A percentile compares a stretch with the other conserved stretches of the same genome.
phyloP scores from a whole-genome alignment of 352 stramenopile species.

The Phytophthora sojae region DNA sequence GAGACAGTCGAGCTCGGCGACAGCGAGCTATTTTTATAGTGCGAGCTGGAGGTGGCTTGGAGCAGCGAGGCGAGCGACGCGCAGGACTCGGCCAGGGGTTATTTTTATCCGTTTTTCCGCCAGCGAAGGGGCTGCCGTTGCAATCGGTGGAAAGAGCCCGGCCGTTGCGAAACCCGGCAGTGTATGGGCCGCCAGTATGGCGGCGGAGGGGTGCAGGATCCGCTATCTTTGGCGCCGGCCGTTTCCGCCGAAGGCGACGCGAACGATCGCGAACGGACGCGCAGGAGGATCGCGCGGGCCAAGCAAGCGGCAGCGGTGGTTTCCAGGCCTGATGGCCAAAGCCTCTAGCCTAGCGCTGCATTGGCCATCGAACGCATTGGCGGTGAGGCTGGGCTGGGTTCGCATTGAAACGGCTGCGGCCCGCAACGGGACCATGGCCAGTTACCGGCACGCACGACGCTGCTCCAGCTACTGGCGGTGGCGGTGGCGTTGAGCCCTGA shows the following conservation, averaged over 20 bases:
- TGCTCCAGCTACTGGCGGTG: too few relatives aligned
- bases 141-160: constrained; percentile 39
- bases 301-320: not conserved
- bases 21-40: constrained; percentile 49
- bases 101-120: constrained; percentile 54
- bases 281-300: too few relatives aligned
- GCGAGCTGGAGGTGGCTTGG: not conserved
- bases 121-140: constrained; percentile 35
- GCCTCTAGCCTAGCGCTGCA: not conserved
- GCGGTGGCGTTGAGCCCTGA: not conserved
- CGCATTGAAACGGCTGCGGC: constrained; percentile 1
- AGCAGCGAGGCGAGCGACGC: too few relatives aligned
- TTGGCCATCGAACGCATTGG: too few relatives aligned
- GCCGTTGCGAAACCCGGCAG: constrained; percentile 40
- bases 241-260: not conserved
- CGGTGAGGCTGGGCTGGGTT: not conserved
- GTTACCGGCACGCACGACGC: not conserved
- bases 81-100: constrained; percentile 18
- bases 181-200: not conserved
- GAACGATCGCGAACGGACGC: constrained; percentile 1
- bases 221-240: constrained; percentile 14
- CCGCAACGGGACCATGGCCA: not conserved
- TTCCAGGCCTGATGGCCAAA: not conserved
- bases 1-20: constrained; percentile 15
- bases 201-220: not conserved